Evolutionary conservation across 1,139 yeast species (phyloP), one percentile per base, ranked within the genome.

Genomic region (Yamadazyma siamensis): DNA sequence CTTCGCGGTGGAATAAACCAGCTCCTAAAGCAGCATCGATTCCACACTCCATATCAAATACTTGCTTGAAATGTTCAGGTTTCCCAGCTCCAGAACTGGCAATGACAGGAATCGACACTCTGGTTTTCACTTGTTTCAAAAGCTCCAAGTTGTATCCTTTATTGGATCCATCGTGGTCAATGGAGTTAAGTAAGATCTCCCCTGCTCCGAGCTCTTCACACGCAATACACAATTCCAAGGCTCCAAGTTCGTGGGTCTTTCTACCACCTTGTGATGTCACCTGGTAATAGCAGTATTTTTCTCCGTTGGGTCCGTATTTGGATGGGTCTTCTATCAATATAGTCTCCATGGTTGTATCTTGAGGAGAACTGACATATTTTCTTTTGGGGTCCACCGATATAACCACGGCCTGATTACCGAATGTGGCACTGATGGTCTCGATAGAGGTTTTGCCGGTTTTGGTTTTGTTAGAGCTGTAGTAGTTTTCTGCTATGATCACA

Each of bases 11-110:
- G 66, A 91, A 91, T 78, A 91, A 81, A 27, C 98, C 98, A 3
- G 98, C 98, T 18, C 98, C 98, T 32, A 91, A 69, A 9, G 98
- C 97, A 28, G 98, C 98, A 60, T 91, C 98, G 2, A 91, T 82
- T 3, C 76, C 71, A 17, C 96, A 87, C 26, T 79, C 70, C 54
- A 65, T 46, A 30, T 68, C 69, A 52, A 91, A 91, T 1, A 87
- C 98, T 43, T 89, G 87, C 41, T 75, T 77, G 55, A 91, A 91
- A 60, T 91, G 97, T 35, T 67, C 73, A 3, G 98, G 98, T 23
- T 66, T 77, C 27, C 98, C 98, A 5, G 98, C 98, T 29, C 98
- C 98, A 36, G 94, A 82, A 13, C 96, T 87, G 0, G 98, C 97
- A 56, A 91, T 91, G 1, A 91, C 96, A 0, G 98, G 98, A 30